These are phyloP conservation scores for Aureobasidium subglaciale DNA, from an alignment of 2,329 filamentous ascomycete species.

Conservation along the genomic window DNA sequence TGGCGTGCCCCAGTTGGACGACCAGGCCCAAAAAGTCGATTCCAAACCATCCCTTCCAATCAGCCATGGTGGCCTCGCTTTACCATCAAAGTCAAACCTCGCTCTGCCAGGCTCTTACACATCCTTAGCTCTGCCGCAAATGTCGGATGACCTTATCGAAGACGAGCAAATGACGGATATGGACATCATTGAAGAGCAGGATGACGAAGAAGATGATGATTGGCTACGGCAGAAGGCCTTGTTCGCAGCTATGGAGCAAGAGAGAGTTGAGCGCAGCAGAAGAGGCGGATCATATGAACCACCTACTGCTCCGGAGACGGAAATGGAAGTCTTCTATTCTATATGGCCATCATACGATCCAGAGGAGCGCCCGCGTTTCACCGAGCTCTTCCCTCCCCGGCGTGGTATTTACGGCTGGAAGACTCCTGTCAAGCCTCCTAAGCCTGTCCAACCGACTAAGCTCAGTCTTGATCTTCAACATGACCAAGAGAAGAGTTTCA, in stretches of 20 bases:
- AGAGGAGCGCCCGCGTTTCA: slow-evolving; percentile 68
- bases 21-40: slow-evolving; percentile 16
- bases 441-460: slow-evolving; percentile 78
- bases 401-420: slow-evolving; percentile 73
- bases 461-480: slow-evolving; percentile 76
- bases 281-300: slow-evolving; percentile 41
- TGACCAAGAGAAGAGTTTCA: slow-evolving; percentile 82
- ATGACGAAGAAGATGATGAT: slow-evolving; percentile 24
- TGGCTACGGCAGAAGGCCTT: slow-evolving; percentile 26
- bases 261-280: slow-evolving; percentile 33
- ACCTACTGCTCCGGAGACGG: slow-evolving; percentile 63
- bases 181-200: slow-evolving; percentile 22
- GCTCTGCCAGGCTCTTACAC: slow-evolving; percentile 15
- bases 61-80: slow-evolving; percentile 23
- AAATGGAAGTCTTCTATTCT: slow-evolving; percentile 68
- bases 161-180: slow-evolving; percentile 9
- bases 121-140: slow-evolving; percentile 8
- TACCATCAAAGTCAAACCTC: slow-evolving; percentile 21
- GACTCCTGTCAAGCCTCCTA: slow-evolving; percentile 69
- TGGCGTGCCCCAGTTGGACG: neutral
- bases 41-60: slow-evolving; percentile 4
- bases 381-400: slow-evolving; percentile 74
- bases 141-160: slow-evolving; percentile 4
- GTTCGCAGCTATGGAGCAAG: slow-evolving; percentile 19
- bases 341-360: slow-evolving; percentile 76